Conservation (phyloP, 441 rosid genomes). For the Erysimum cheiri region DNA sequence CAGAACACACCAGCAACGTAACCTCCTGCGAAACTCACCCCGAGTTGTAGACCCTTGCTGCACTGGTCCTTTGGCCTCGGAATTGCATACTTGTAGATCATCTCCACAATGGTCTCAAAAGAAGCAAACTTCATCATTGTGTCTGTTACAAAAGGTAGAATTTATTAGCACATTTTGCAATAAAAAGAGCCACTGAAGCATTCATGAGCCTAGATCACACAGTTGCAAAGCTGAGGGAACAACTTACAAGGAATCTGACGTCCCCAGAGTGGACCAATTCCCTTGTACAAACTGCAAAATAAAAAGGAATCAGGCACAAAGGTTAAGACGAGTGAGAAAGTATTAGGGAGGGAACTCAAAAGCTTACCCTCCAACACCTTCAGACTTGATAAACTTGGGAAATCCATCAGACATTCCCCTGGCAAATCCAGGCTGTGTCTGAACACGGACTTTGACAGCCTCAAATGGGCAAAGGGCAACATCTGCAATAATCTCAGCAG, state of each 20-base stretch:
- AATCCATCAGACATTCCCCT: slow-evolving; percentile 56
- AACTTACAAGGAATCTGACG: slow-evolving; percentile 28
- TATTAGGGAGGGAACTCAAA: background rate
- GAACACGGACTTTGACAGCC: slow-evolving; percentile 98
- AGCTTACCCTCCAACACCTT: slow-evolving; percentile 5
- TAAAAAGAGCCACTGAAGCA: background rate
- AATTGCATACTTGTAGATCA: slow-evolving; percentile 23
- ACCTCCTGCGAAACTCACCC: slow-evolving; percentile 59
- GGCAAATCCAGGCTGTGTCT: slow-evolving; percentile 99
- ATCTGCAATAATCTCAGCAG: slow-evolving; percentile 99
- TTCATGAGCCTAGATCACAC: background rate
- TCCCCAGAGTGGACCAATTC: slow-evolving; percentile 16
- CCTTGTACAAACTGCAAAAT: background rate
- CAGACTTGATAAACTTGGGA: slow-evolving; percentile 20
- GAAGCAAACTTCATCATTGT: slow-evolving; percentile 31
- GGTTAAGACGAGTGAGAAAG: background rate
- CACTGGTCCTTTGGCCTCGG: slow-evolving; percentile 18
- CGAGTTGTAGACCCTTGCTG: slow-evolving; percentile 24
- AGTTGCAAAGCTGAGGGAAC: background rate
- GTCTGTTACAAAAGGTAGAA: background rate
- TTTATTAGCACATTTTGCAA: background rate
- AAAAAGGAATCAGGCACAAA: background rate
- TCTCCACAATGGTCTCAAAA: slow-evolving; percentile 23
- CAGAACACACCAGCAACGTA: slow-evolving; percentile 83
- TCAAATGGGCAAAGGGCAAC: slow-evolving; percentile 98